Evolutionary conservation across 345 rosid species (phyloP).

Genomic region (Brassica cretica): DNA sequence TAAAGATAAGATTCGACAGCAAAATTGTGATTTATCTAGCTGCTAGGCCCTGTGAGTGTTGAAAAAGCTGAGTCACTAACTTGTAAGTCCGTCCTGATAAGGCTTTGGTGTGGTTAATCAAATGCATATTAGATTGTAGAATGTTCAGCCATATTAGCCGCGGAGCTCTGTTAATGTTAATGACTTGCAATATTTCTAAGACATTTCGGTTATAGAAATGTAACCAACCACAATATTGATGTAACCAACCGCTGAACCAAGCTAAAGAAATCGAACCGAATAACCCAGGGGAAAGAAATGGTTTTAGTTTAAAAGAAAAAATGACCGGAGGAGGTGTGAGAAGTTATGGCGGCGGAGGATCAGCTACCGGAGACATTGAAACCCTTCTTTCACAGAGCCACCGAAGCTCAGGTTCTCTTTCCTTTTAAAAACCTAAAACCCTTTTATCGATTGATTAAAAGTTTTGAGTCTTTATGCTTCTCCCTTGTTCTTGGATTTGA

Average conservation of each 20-base stretch:
- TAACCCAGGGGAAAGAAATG: background rate
- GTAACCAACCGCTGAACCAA: background rate
- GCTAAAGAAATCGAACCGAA: background rate
- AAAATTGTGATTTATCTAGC: conserved; percentile 50
- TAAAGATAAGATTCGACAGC: background rate
- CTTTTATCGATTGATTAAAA: conserved; percentile 8
- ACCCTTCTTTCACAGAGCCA: conserved; percentile 40
- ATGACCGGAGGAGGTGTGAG: background rate
- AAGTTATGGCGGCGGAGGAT: conserved; percentile 25
- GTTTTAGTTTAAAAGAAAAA: background rate
- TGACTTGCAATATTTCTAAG: conserved; percentile 55
- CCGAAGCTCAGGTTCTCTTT: conserved; percentile 39
- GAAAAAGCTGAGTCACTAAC: conserved; percentile 75
- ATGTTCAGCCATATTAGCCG: conserved; percentile 2
- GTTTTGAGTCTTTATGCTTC: background rate
- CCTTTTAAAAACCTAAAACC: background rate
- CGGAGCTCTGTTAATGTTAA: too few relatives aligned
- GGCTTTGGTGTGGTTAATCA: conserved; percentile 87
- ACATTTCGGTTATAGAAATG: too few relatives aligned
- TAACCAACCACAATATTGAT: too few relatives aligned
- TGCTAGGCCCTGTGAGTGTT: conserved; percentile 67
- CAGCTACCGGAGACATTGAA: conserved; percentile 31
- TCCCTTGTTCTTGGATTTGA: conserved; percentile 1
- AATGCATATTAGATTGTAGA: conserved; percentile 21
- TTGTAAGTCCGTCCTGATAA: conserved; percentile 89